phyloP scores from a whole-genome alignment of 2,329 filamentous ascomycete species.

The Colletotrichum sp. region DNA sequence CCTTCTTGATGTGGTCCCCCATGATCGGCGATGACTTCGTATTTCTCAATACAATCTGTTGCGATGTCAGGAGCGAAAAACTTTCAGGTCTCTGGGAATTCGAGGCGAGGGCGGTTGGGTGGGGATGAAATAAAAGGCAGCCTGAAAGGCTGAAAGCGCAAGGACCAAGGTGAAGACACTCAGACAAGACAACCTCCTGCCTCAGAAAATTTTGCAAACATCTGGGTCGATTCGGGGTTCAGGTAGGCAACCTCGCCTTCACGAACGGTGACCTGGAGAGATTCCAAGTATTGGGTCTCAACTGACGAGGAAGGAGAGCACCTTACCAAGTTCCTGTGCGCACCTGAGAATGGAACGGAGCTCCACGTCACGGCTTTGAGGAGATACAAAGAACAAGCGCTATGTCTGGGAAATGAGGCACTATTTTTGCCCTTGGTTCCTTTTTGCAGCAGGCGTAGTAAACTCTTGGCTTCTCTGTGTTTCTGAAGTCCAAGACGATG shows the following conservation, averaged over 20 bases:
- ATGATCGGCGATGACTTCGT: neutral
- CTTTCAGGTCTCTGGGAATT: neutral
- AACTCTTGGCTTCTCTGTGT: neutral
- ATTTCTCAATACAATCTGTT: neutral
- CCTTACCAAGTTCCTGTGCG: neutral
- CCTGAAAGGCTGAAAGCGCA: neutral
- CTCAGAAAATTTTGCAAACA: neutral
- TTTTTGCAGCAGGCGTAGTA: neutral
- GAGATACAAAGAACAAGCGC: neutral
- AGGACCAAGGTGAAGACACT: neutral
- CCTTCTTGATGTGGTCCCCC: neutral
- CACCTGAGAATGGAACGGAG: neutral
- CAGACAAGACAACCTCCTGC: neutral
- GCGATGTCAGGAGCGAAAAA: neutral
- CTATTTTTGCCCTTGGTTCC: neutral
- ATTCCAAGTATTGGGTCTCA: neutral
- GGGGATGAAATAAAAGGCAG: neutral
- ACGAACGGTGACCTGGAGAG: neutral
- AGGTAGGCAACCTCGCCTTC: neutral
- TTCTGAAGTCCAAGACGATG: neutral
- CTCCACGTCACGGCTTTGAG: neutral
- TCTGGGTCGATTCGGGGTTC: neutral
- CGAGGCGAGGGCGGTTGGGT: neutral
- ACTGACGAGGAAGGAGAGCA: neutral
- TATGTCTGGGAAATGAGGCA: neutral